Evolutionary conservation across 1,139 yeast species (phyloP).

Genomic region (Debaryomyces fabryi): DNA sequence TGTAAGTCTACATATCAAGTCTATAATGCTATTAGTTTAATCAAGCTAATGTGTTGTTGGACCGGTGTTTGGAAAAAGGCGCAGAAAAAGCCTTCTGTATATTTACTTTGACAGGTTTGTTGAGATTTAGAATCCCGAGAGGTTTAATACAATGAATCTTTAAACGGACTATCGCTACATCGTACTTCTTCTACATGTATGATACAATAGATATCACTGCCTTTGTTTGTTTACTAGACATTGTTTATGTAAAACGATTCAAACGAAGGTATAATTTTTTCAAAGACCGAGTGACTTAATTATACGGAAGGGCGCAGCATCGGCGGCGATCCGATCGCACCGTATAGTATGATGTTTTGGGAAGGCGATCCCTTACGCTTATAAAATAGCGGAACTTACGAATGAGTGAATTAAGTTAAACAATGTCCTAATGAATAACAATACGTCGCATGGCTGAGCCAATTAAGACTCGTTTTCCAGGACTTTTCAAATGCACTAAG

Average conservation of each 20-base stretch:
- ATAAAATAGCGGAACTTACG: background rate
- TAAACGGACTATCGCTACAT: background rate
- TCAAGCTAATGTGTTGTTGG: background rate
- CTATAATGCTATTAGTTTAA: background rate
- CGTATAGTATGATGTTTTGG: background rate
- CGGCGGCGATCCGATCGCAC: background rate
- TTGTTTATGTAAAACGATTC: background rate
- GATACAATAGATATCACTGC: background rate
- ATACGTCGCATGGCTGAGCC: background rate
- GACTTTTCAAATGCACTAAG: background rate
- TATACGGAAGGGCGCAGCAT: conserved; percentile 6
- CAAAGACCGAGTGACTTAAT: conserved; percentile 2
- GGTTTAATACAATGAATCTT: background rate
- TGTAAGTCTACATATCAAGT: too few relatives aligned
- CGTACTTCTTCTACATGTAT: background rate
- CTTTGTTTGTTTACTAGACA: background rate
- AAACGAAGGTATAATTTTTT: background rate
- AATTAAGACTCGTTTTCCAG: background rate
- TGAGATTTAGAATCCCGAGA: background rate
- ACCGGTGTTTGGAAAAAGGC: background rate
- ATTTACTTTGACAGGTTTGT: background rate
- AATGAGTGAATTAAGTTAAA: background rate
- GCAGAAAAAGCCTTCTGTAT: background rate
- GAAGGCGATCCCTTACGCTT: background rate
- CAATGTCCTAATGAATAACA: background rate